These are phyloP conservation scores for Lathyrus tuberosus DNA, from an alignment of 306 rosid genomes.

Conservation along the genomic window DNA sequence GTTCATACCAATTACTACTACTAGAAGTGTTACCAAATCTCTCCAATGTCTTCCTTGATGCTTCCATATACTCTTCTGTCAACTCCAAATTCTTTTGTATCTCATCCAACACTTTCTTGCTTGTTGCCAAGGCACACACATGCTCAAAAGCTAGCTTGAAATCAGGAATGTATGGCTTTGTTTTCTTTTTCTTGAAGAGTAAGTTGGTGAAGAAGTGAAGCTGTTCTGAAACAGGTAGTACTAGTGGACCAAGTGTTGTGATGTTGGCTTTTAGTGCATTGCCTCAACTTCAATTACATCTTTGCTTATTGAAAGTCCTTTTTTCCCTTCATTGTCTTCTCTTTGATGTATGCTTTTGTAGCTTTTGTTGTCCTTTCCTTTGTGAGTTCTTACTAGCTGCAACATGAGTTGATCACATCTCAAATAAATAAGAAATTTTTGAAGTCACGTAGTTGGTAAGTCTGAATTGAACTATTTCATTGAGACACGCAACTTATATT, in stretches of 20 bases:
- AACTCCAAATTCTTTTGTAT: conserved; percentile 56
- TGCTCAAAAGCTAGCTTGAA: conserved; percentile 64
- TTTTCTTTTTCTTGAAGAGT: conserved; percentile 42
- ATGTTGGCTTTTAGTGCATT: conserved; percentile 60
- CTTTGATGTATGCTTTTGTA: conserved; percentile 50
- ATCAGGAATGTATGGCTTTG: conserved; percentile 56
- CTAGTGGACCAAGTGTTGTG: conserved; percentile 59
- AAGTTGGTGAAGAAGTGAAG: conserved; percentile 55
- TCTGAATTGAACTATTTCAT: no score
- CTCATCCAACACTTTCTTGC: conserved; percentile 67
- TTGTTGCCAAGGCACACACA: conserved; percentile 52
- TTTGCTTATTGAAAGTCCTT: conserved; percentile 52
- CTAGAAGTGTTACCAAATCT: conserved; percentile 75
- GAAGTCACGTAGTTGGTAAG: neutral
- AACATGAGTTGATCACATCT: neutral
- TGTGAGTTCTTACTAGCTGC: conserved; percentile 68
- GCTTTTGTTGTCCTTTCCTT: conserved; percentile 57
- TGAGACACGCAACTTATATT: no score
- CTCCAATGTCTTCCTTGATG: conserved; percentile 67
- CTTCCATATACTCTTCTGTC: conserved; percentile 63
- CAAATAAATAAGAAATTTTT: neutral
- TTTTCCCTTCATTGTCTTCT: conserved; percentile 59
- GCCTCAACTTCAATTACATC: conserved; percentile 55
- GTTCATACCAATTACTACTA: conserved; percentile 72
- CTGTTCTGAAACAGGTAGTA: conserved; percentile 62